Conservation (phyloP, 306 rosid species). For the Castanea crenata region DNA sequence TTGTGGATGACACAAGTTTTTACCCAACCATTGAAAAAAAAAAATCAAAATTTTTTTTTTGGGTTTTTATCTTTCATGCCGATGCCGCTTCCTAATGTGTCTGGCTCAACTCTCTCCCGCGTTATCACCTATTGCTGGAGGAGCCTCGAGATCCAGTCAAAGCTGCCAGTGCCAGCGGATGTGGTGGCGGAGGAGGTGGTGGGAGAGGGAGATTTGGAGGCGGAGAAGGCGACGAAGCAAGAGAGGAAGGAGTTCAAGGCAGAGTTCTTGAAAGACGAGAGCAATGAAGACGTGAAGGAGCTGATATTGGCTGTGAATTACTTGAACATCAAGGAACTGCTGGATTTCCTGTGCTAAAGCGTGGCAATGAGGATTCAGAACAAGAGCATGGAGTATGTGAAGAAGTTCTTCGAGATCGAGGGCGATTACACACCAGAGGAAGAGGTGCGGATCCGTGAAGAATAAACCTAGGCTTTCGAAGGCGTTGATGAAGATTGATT, state of each 20-base stretch:
- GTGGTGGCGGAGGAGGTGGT: no score
- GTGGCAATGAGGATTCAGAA: conserved; percentile 26
- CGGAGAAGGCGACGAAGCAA: not conserved
- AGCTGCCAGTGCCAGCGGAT: not conserved
- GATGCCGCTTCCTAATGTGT: conserved; percentile 29
- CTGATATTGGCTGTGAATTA: conserved; percentile 27
- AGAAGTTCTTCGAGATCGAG: conserved; percentile 23
- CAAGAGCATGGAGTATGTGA: conserved; percentile 31
- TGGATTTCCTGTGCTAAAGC: not conserved
- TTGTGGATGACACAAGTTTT: no score
- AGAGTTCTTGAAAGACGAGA: not conserved
- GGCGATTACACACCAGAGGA: conserved; percentile 34
- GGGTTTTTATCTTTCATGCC: not conserved
- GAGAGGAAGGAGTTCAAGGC: not conserved
- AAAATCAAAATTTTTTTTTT: no score
- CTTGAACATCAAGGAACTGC: conserved; percentile 13
- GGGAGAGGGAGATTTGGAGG: not conserved
- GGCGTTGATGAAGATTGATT: conserved; percentile 33
- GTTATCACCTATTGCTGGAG: conserved; percentile 18
- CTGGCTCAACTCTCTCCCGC: not conserved
- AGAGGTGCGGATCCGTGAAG: conserved; percentile 19
- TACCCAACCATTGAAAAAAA: no score
- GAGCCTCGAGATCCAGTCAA: not conserved
- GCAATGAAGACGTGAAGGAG: not conserved
- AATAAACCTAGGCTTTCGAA: conserved; percentile 30